These are phyloP conservation scores for Cyberlindnera saturnus DNA, from an alignment of 805 yeast species.

Conservation along the genomic window DNA sequence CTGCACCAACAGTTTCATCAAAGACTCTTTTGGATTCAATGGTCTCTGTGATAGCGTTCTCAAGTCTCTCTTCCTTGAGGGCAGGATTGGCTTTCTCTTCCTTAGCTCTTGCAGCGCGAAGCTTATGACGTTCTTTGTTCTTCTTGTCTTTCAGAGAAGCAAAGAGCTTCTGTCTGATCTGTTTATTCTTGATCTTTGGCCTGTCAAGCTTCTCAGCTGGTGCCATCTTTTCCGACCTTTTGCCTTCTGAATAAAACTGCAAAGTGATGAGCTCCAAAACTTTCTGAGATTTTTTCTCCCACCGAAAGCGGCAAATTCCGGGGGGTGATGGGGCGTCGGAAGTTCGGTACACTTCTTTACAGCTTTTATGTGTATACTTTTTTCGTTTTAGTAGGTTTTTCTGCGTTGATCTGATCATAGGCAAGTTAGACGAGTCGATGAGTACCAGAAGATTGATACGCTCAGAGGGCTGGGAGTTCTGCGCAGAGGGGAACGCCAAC, in stretches of 20 bases:
- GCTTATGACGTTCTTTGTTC: conserved; percentile 70
- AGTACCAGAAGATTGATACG: background rate
- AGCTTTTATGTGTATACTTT: too few relatives aligned
- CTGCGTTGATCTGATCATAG: too few relatives aligned
- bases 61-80: conserved; percentile 69
- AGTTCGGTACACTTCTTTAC: background rate
- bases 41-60: conserved; percentile 22
- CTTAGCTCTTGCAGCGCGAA: conserved; percentile 77
- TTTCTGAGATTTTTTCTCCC: background rate
- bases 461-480: conserved; percentile 34
- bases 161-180: conserved; percentile 71
- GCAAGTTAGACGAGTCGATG: too few relatives aligned
- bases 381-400: too few relatives aligned
- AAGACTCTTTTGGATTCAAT: conserved; percentile 24
- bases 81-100: conserved; percentile 83
- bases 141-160: conserved; percentile 69
- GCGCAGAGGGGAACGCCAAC: conserved; percentile 47
- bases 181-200: conserved; percentile 61
- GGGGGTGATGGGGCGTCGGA: background rate
- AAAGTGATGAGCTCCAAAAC: background rate
- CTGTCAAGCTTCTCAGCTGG: conserved; percentile 26
- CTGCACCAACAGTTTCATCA: conserved; percentile 23
- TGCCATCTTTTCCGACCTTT: conserved; percentile 9
- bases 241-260: too few relatives aligned
- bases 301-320: background rate